phyloP scores from a whole-genome alignment of 768 basidiomycete species.

The Coprinellus micaceus region DNA sequence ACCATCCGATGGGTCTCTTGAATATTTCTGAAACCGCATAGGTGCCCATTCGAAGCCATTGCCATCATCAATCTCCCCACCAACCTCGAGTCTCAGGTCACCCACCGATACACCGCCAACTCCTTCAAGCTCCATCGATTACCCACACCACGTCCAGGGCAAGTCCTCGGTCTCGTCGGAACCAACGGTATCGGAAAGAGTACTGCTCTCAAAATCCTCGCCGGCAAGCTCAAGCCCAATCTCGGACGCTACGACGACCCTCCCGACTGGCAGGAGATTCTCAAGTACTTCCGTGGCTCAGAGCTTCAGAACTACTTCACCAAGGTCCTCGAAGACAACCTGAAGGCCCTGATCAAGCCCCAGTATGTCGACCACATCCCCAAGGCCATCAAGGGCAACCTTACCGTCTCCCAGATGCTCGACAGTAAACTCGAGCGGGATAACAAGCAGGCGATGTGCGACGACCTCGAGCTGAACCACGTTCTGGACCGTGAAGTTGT shows the following conservation, averaged over 20 bases:
- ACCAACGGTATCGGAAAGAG: slow-evolving; percentile 99
- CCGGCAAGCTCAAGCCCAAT: slow-evolving; percentile 97
- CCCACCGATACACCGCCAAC: slow-evolving; percentile 97
- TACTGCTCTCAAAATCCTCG: slow-evolving; percentile 93
- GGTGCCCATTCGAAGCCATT: slow-evolving; percentile 99
- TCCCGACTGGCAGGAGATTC: slow-evolving; percentile 97
- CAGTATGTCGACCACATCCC: slow-evolving; percentile 99
- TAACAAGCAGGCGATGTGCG: slow-evolving; percentile 84
- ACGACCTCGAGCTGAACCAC: slow-evolving; percentile 82
- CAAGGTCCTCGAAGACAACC: slow-evolving; percentile 95
- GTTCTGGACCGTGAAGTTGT: slow-evolving; percentile 81
- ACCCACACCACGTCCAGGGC: slow-evolving; percentile 94
- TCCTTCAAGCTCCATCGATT: slow-evolving; percentile 98
- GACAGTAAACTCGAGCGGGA: slow-evolving; percentile 84
- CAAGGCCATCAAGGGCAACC: slow-evolving; percentile 84
- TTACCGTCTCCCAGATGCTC: slow-evolving; percentile 89
- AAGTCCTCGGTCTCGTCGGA: slow-evolving; percentile 97
- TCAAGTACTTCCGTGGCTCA: slow-evolving; percentile 97
- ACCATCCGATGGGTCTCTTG: not conserved
- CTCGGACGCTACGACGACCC: slow-evolving; percentile 97
- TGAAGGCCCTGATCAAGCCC: slow-evolving; percentile 98
- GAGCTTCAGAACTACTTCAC: slow-evolving; percentile 99
- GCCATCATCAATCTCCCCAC: slow-evolving; percentile 98
- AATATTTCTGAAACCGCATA: slow-evolving; percentile 24
- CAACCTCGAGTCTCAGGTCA: slow-evolving; percentile 92